phyloP scores from a whole-genome alignment of 345 rosid genomes.

The Excoecaria cochinchinensis region DNA sequence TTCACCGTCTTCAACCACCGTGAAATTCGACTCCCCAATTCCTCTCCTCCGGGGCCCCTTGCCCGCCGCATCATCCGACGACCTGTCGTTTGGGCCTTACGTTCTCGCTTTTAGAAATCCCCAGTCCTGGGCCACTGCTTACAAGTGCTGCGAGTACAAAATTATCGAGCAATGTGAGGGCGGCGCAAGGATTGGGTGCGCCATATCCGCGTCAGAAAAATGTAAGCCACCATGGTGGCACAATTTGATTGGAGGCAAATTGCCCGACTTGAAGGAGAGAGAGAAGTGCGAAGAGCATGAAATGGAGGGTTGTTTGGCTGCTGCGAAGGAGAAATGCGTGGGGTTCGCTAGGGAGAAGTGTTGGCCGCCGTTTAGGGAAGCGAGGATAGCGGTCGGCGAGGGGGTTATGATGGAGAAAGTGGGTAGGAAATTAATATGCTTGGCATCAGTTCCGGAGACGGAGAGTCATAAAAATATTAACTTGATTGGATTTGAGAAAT shows the following conservation, averaged over 20 bases:
- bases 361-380: constrained; percentile 51
- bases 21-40: constrained; percentile 49
- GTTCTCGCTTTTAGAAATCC: constrained; percentile 68
- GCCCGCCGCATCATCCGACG: constrained; percentile 39
- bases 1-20: constrained; percentile 56
- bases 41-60: constrained; percentile 74
- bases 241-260: constrained; percentile 29
- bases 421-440: constrained; percentile 37
- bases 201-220: constrained; percentile 63
- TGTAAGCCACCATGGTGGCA: constrained; percentile 91
- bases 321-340: constrained; percentile 61
- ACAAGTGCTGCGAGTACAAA: constrained; percentile 41
- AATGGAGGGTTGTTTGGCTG: constrained; percentile 58
- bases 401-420: constrained; percentile 17
- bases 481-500: constrained; percentile 28
- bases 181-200: constrained; percentile 81
- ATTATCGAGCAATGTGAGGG: constrained; percentile 69
- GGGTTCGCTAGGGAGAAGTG: constrained; percentile 64
- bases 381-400: constrained; percentile 49
- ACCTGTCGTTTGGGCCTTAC: constrained; percentile 41
- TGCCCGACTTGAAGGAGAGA: constrained; percentile 50
- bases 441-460: constrained; percentile 48
- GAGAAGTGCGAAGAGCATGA: constrained; percentile 79
- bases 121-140: constrained; percentile 62
- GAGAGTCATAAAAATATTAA: constrained; percentile 30